Evolutionary conservation across 371 early-diverging fungal species (phyloP), one percentile per base, ranked within the genome.

Genomic region (Thermomucor indicae-seudaticae): DNA sequence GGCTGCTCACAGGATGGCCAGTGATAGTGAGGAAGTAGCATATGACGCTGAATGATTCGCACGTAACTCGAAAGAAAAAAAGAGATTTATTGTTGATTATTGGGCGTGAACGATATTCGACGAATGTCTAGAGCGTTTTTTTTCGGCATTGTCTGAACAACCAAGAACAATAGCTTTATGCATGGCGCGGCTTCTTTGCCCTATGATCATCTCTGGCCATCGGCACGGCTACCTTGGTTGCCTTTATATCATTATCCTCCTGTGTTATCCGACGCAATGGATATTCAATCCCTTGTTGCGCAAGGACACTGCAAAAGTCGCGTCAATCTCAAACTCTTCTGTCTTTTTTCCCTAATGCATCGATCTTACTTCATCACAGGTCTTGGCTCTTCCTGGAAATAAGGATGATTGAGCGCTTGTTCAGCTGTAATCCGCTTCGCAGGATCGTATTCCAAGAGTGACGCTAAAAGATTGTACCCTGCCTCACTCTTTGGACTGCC

Each of bases 371-470:
- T 82, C 67, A 80, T 69, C 8, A 76, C 62, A 2, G 95, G 93
- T 38, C 70, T 73, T 2, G 96, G 95, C n/a, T 93, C 93, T 48
- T 93, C 93, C 47, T 75, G 67, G 53, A 99, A 99, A 55, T 95
- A 98, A 17, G 88, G 81, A 60, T 96, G 93, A 16, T 76, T 75
- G 24, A 99, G 65, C 3, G 96, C 92, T 40, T 91, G 86, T 30
- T 88, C 85, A 0, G 98, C 97, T 8, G 91, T 81, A 29, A 96
- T 90, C 19, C 99, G 65, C 39, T 84, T 84, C 46, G 79, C 73
- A 7, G 98, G 98, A 64, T 97, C 93, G 55, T 96, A 99, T 45
- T 92, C 91, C 11, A 99, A 75, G 79, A 96, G 75, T 2, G 78
- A 75, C 2, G 86, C 65, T 25, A 99, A 76, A 17, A 98, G 65